These are phyloP conservation scores for Glycine latifolia DNA, from an alignment of 306 rosid species.

Conservation along the genomic window DNA sequence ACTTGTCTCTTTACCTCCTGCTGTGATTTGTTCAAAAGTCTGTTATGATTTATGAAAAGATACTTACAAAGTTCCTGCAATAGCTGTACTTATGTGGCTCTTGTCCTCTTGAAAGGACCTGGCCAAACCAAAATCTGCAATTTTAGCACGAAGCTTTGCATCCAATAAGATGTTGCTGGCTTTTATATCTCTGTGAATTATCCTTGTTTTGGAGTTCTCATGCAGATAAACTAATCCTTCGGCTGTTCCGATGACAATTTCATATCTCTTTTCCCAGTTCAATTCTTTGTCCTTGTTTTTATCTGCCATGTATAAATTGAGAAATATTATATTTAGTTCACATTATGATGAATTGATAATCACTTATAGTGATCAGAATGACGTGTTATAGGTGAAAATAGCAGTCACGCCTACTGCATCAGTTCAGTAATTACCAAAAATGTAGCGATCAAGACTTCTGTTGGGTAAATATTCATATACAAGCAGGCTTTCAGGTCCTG, in stretches of 20 bases:
- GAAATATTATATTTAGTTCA: slow-evolving; percentile 25
- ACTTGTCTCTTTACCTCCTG: neutral
- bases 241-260: slow-evolving; percentile 72
- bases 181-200: slow-evolving; percentile 94
- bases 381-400: slow-evolving; percentile 14
- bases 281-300: slow-evolving; percentile 64
- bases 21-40: slow-evolving; percentile 2
- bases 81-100: slow-evolving; percentile 94
- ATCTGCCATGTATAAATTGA: slow-evolving; percentile 56
- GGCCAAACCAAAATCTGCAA: slow-evolving; percentile 98
- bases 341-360: slow-evolving; percentile 10
- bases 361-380: neutral
- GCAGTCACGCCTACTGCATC: slow-evolving; percentile 11
- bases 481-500: slow-evolving; percentile 96
- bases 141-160: slow-evolving; percentile 75
- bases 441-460: slow-evolving; percentile 63
- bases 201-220: slow-evolving; percentile 70
- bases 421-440: slow-evolving; percentile 67
- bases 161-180: slow-evolving; percentile 91
- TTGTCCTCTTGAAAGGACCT: slow-evolving; percentile 85
- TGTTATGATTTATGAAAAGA: neutral
- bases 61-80: slow-evolving; percentile 92
- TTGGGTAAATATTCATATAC: slow-evolving; percentile 69
- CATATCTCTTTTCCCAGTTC: slow-evolving; percentile 84
- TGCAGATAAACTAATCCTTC: slow-evolving; percentile 91